A percentile compares a stretch with the other conserved stretches of the same genome.
Evolutionary conservation across 78 protist species (phyloP).

Genomic region (Emiliania huxleyi): DNA sequence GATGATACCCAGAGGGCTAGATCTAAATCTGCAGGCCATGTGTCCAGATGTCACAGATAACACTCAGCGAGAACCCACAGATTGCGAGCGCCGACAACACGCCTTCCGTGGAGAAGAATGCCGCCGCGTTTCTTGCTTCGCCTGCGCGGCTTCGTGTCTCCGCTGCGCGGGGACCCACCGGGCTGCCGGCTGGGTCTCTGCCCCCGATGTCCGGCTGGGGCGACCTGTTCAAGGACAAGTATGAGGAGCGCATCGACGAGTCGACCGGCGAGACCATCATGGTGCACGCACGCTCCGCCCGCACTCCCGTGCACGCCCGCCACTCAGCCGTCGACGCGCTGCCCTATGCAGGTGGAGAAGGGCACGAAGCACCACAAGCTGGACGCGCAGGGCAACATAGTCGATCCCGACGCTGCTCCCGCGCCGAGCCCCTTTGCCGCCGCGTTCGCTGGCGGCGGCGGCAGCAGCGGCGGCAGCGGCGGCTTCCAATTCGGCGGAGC

Average conservation of each 20-base stretch:
- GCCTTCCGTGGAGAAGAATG: too few species aligned
- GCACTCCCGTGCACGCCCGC: not conserved
- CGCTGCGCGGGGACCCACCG: too few species aligned
- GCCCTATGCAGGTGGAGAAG: not conserved
- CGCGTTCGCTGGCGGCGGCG: not conserved
- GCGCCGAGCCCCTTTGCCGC: not conserved
- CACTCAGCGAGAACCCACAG: too few species aligned
- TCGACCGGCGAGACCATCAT: not conserved
- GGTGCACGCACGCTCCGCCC: not conserved
- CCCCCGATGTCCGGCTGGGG: not conserved
- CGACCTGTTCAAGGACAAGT: not conserved
- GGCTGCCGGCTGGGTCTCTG: too few species aligned
- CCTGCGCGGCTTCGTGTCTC: too few species aligned
- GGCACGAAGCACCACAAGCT: not conserved
- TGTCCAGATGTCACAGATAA: too few species aligned
- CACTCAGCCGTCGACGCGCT: not conserved
- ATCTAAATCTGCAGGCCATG: too few species aligned
- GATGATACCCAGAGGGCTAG: too few species aligned
- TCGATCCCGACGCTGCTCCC: not conserved
- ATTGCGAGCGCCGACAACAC: too few species aligned
- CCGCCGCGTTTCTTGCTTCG: too few species aligned
- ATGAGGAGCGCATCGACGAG: not conserved
- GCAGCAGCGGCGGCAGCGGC: not conserved
- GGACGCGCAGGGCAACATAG: not conserved
- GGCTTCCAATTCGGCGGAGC: not conserved